Evolutionary conservation across 352 stramenopile species (phyloP).

Genomic region (Halophytophthora polymorphica): DNA sequence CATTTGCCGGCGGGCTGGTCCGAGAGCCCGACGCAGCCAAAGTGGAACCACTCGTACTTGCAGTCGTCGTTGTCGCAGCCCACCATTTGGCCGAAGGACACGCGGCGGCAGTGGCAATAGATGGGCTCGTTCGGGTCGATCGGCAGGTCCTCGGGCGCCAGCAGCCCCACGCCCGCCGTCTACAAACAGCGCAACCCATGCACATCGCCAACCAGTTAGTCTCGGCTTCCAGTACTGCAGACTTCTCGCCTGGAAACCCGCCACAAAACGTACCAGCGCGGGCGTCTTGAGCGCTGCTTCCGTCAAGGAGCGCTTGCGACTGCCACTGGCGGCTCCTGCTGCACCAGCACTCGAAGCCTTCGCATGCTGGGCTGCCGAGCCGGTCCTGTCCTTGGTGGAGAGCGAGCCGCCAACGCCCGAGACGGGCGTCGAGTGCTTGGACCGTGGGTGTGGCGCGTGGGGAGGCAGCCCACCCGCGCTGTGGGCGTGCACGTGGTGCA

Average conservation of each 20-base stretch:
- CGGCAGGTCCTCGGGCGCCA: conserved; percentile 70
- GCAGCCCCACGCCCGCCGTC: conserved; percentile 19
- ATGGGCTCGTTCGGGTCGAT: conserved; percentile 88
- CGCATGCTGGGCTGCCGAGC: conserved; percentile 4
- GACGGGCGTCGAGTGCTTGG: conserved; percentile 26
- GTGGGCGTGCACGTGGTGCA: conserved; percentile 15
- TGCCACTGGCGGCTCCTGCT: conserved; percentile 12
- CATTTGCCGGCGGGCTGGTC: conserved; percentile 79
- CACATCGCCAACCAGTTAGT: background rate
- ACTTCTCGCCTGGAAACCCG: background rate
- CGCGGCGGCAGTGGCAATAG: conserved; percentile 83
- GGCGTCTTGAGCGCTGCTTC: conserved; percentile 32
- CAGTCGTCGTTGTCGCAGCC: conserved; percentile 92
- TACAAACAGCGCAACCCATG: no score
- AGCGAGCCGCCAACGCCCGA: conserved; percentile 4
- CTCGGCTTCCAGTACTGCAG: background rate
- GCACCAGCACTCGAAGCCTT: conserved; percentile 15
- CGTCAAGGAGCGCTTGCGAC: conserved; percentile 50
- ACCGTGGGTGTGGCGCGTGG: conserved; percentile 19
- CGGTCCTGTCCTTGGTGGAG: conserved; percentile 18
- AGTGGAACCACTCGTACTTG: conserved; percentile 93
- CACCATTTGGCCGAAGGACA: conserved; percentile 91
- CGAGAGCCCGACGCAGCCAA: conserved; percentile 85
- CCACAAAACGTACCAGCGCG: conserved; percentile 16
- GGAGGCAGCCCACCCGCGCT: conserved; percentile 6